Base-by-base conservation (phyloP, 139 green algal genomes). In the Diplosphaera chodatii region DNA sequence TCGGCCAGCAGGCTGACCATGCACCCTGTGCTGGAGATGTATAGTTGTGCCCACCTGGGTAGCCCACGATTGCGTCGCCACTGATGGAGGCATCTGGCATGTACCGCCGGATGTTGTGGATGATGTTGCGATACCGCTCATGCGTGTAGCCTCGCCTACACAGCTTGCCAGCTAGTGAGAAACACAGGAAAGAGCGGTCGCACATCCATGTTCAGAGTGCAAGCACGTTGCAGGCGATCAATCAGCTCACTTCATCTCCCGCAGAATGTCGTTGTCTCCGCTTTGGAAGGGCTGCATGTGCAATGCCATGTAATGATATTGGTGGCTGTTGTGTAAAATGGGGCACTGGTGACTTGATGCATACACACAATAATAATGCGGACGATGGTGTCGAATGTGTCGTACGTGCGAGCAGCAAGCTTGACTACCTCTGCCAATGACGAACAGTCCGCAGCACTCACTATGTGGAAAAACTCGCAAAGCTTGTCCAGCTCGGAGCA, bases 381-480 rank as follows among this genome's bases (percentile, higher is more conserved):
- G n/a, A n/a, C n/a, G n/a, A n/a, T n/a, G n/a, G n/a, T n/a, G n/a
- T n/a, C n/a, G n/a, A n/a, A n/a, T n/a, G n/a, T n/a, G n/a, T n/a
- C n/a, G n/a, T n/a, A n/a, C n/a, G n/a, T n/a, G n/a, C n/a, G n/a
- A n/a, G n/a, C n/a, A n/a, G n/a, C n/a, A n/a, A n/a, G n/a, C n/a
- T n/a, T n/a, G n/a, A n/a, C n/a, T n/a, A n/a, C n/a, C n/a, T n/a
- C n/a, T n/a, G n/a, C n/a, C n/a, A n/a, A n/a, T n/a, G n/a, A n/a
- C n/a, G n/a, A n/a, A n/a, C n/a, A n/a, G n/a, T n/a, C n/a, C n/a
- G n/a, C n/a, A n/a, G n/a, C n/a, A 25, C 48, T 59, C 48, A 59
- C 48, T 68, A 98, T 94, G 84, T 98, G 94, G 83, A 98, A 98
- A 83, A 96, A 98, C 85, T 98, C 89, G 79, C 94, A 98, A 34